phyloP scores from a whole-genome alignment of 2,329 filamentous ascomycete species.

The Coniochaeta sp. region DNA sequence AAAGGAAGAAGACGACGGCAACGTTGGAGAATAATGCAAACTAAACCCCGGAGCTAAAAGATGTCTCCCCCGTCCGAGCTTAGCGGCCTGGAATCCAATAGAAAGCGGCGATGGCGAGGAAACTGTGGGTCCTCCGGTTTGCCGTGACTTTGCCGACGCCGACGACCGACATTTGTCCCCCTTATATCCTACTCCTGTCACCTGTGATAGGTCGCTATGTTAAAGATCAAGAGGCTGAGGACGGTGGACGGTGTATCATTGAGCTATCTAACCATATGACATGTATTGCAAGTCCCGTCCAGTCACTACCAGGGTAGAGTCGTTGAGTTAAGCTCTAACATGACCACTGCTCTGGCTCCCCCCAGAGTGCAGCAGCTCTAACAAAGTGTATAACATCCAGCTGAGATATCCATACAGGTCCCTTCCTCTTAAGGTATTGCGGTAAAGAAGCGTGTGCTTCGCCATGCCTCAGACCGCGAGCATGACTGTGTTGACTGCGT shows the following conservation, averaged over 20 bases:
- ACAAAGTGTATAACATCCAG: neutral
- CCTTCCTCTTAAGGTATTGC: neutral
- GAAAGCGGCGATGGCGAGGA: neutral
- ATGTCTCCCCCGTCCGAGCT: neutral
- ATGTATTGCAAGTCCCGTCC: neutral
- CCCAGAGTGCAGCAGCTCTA: neutral
- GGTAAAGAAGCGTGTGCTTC: neutral
- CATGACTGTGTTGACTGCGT: neutral
- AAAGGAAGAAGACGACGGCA: neutral
- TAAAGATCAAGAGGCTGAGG: neutral
- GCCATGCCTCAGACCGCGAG: neutral
- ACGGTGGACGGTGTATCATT: neutral
- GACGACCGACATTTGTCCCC: neutral
- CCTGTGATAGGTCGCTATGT: neutral
- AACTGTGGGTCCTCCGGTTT: neutral
- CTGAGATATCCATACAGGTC: neutral
- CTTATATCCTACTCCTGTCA: neutral
- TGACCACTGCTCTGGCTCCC: neutral
- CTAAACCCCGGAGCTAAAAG: neutral
- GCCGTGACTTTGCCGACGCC: neutral
- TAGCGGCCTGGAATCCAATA: neutral
- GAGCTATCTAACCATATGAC: neutral
- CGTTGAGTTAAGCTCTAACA: neutral
- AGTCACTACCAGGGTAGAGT: neutral
- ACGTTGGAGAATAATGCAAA: slow-evolving; percentile 1